A percentile compares a stretch with the other conserved stretches of the same genome.
These are phyloP conservation scores for Hemerocallis citrina DNA, from an alignment of 106 monocot genomes.

Conservation along the genomic window DNA sequence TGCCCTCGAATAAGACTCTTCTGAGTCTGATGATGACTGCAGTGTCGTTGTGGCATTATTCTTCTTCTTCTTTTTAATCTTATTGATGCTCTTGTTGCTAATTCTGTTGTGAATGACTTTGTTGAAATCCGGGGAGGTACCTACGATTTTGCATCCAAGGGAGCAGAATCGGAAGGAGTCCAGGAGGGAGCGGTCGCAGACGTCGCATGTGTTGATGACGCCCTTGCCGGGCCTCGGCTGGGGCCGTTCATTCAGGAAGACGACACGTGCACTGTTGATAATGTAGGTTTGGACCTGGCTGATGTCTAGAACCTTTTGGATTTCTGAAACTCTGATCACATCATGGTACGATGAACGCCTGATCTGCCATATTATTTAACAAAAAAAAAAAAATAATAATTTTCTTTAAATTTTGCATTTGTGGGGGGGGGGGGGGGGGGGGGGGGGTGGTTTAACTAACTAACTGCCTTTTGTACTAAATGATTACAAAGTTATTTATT, in stretches of 20 bases:
- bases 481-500: too few species aligned
- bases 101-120: too few species aligned
- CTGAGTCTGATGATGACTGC: constrained; percentile 28
- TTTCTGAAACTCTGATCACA: constrained; percentile 90
- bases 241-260: constrained; percentile 63
- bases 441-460: too few species aligned
- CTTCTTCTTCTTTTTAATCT: constrained; percentile 9
- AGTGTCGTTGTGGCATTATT: too few species aligned
- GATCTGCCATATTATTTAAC: constrained; percentile 63
- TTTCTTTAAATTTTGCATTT: background rate
- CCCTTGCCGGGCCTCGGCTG: constrained; percentile 52
- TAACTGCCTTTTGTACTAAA: too few species aligned
- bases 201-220: constrained; percentile 46
- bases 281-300: constrained; percentile 83
- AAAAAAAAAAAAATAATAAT: background rate
- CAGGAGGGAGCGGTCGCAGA: constrained; percentile 54
- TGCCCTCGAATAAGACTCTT: constrained; percentile 35
- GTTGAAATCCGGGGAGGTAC: background rate
- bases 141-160: constrained; percentile 48
- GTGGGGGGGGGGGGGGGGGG: too few species aligned
- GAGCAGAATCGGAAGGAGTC: constrained; percentile 64
- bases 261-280: constrained; percentile 97
- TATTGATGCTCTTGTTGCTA: constrained; percentile 11
- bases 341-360: constrained; percentile 94
- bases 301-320: constrained; percentile 77